A percentile compares a stretch with the other conserved stretches of the same genome.
Evolutionary conservation across 2,329 filamentous ascomycete species (phyloP).

Genomic region (Exophiala sideris): DNA sequence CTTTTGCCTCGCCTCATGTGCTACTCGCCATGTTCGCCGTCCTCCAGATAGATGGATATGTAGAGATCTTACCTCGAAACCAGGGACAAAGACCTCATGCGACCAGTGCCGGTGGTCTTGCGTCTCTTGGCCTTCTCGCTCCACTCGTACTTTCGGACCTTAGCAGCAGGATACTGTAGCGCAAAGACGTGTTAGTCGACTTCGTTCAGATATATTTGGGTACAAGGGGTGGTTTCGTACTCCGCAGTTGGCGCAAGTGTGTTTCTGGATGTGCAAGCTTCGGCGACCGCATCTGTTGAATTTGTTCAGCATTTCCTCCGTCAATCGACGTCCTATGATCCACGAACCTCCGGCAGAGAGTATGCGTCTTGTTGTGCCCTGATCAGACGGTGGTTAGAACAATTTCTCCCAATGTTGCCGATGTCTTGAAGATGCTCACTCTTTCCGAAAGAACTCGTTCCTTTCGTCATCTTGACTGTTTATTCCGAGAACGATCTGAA

Average conservation of each 20-base stretch:
- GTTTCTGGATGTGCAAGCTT: constrained; percentile 99
- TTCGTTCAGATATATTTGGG: neutral
- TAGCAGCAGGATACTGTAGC: constrained; percentile 79
- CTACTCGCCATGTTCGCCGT: neutral
- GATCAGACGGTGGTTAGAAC: constrained; percentile 14
- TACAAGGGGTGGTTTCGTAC: constrained; percentile 10
- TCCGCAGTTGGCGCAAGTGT: constrained; percentile 92
- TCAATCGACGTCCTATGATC: constrained; percentile 53
- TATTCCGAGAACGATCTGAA: constrained; percentile 16
- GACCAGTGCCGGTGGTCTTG: constrained; percentile 97
- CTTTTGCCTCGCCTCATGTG: neutral
- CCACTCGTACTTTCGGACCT: constrained; percentile 99
- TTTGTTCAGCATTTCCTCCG: constrained; percentile 22
- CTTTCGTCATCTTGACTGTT: constrained; percentile 50
- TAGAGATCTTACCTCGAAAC: constrained; percentile 60
- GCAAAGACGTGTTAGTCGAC: constrained; percentile 8
- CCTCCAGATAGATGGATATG: neutral
- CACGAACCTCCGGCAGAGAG: constrained; percentile 95
- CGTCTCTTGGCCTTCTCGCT: constrained; percentile 99
- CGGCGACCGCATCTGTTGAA: constrained; percentile 62
- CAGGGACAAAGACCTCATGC: constrained; percentile 91
- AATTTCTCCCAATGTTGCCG: neutral
- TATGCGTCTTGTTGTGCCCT: constrained; percentile 92
- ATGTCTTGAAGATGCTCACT: constrained; percentile 44
- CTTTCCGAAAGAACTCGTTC: constrained; percentile 69